phyloP scores from a whole-genome alignment of 2,329 filamentous ascomycete species.

The Lithohypha guttulata region DNA sequence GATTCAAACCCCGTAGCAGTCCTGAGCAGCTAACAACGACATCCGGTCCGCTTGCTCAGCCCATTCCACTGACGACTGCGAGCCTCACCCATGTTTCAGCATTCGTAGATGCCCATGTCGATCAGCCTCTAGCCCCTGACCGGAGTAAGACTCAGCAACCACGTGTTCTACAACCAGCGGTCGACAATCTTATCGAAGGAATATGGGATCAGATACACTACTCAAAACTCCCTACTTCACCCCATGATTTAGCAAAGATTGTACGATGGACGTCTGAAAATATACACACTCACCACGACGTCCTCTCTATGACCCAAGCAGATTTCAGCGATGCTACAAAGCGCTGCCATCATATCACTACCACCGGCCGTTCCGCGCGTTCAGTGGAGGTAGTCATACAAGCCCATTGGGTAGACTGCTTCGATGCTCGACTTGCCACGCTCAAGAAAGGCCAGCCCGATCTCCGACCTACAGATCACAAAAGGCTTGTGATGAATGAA shows the following conservation, averaged over 20 bases:
- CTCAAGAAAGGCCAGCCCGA: conserved; percentile 31
- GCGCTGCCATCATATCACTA: conserved; percentile 21
- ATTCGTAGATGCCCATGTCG: not conserved
- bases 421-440: conserved; percentile 40
- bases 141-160: conserved; percentile 30
- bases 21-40: not conserved
- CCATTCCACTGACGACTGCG: not conserved
- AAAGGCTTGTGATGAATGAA: conserved; percentile 43
- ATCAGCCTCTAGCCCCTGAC: conserved; percentile 6
- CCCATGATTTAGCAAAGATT: conserved; percentile 5
- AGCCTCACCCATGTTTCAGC: not conserved
- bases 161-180: conserved; percentile 37
- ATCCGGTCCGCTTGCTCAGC: too few species aligned
- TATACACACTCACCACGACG: conserved; percentile 23
- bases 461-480: conserved; percentile 38
- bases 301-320: conserved; percentile 17
- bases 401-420: conserved; percentile 47
- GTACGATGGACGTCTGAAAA: conserved; percentile 20
- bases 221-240: conserved; percentile 8
- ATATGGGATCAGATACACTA: conserved; percentile 40
- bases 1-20: too few species aligned
- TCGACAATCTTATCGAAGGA: conserved; percentile 39
- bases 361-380: conserved; percentile 41
- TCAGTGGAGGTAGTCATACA: conserved; percentile 50
- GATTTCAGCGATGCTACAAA: conserved; percentile 9